Evolutionary conservation across 306 rosid species (phyloP).

Genomic region (Arachis hypogaea): DNA sequence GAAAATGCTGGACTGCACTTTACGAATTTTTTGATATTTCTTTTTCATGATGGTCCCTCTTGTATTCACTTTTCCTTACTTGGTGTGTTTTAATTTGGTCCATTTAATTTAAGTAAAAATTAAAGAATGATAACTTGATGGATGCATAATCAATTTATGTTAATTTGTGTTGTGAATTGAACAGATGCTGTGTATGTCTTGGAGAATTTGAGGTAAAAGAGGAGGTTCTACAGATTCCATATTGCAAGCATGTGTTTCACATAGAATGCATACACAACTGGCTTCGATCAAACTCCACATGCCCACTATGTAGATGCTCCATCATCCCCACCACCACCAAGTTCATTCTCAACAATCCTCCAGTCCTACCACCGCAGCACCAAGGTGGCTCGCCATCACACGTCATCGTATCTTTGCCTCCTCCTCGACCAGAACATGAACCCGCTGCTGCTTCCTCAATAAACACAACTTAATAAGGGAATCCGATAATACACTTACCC

Average conservation of each 20-base stretch:
- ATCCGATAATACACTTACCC: no score
- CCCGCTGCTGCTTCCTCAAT: slow-evolving; percentile 34
- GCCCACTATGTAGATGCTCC: slow-evolving; percentile 83
- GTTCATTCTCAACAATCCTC: slow-evolving; percentile 15
- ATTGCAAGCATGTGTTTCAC: slow-evolving; percentile 85
- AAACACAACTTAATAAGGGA: no score
- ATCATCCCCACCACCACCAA: slow-evolving; percentile 47
- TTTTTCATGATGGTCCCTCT: neutral
- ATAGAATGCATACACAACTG: slow-evolving; percentile 72
- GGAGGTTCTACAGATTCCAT: slow-evolving; percentile 69
- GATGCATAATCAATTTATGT: no score
- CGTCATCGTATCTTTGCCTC: slow-evolving; percentile 12
- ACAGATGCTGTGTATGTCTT: slow-evolving; percentile 86
- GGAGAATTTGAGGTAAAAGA: slow-evolving; percentile 80
- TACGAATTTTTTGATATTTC: neutral
- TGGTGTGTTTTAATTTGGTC: neutral
- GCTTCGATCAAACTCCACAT: slow-evolving; percentile 76
- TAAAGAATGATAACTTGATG: no score
- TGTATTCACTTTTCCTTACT: neutral
- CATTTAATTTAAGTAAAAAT: neutral
- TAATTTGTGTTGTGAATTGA: neutral
- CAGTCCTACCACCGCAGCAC: neutral
- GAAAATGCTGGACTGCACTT: slow-evolving; percentile 26
- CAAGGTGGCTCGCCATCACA: slow-evolving; percentile 24
- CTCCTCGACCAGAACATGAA: slow-evolving; percentile 32